Evolutionary conservation across 2,329 filamentous ascomycete genomes (phyloP), one percentile per base, ranked within the genome.

Genomic region (Cryoendolithus antarcticus): DNA sequence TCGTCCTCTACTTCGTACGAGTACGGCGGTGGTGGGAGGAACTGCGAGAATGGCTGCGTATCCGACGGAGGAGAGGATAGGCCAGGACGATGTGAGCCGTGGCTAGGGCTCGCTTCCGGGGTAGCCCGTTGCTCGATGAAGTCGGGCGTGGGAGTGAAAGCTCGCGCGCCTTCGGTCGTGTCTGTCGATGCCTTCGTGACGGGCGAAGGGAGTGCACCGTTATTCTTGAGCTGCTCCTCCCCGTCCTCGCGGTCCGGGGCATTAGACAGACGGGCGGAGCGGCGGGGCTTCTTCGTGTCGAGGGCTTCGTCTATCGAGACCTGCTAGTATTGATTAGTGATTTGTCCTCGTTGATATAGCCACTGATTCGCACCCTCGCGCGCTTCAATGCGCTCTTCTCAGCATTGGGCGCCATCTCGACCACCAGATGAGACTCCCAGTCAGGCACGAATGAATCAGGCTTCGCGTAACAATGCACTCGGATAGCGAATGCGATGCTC

Each of bases 361-460:
- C 15, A 19, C 15, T 19, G 15, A 19, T 28, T n/a, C 74, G 58
- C 70, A 91, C 85, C 62, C 80, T 74, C 51, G 69, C 75, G 58
- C 86, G 79, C 70, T 93, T 93, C 66, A 91, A 76, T 65, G 83
- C 81, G 67, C 80, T 86, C 68, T 84, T 84, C 64, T 91, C 82
- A 4, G 46, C 33, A 29, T 47, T 41, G 9, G 51, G 48, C 19
- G 55, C 44, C 55, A 58, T 58, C n/a, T 29, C 15, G 15, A 19
- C 15, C 15, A 19, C 15, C 15, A 19, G 15, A 19, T 19, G 15
- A 19, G 15, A 5, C 15, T 19, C 15, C 15, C 15, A 19, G 15
- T 19, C 15, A 19, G 15, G 15, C 15, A 19, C 15, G 15, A 19
- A 19, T 19, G 15, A 19, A 19, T 19, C 15, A 19, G 15, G 15